phyloP scores from a whole-genome alignment of 2,329 filamentous ascomycete species.

The Trichoderma semiorbis region DNA sequence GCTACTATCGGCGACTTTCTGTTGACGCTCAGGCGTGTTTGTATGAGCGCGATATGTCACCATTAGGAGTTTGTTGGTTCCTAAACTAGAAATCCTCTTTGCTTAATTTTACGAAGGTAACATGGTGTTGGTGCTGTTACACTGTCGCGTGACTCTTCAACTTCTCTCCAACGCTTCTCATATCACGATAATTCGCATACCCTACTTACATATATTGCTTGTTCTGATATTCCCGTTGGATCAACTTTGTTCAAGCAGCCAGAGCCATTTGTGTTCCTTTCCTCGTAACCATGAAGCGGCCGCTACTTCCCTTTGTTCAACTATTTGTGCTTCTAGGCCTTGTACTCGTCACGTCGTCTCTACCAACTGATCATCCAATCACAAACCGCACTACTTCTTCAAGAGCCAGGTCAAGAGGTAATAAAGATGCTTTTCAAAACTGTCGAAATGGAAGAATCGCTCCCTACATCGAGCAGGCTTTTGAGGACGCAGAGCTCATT shows the following conservation, averaged over 20 bases:
- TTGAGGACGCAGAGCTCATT: neutral
- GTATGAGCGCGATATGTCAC: neutral
- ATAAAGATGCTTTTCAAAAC: neutral
- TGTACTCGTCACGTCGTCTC: neutral
- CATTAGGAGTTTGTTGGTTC: neutral
- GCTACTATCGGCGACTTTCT: neutral
- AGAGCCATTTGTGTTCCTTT: neutral
- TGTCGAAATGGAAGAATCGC: neutral
- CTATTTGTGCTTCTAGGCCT: neutral
- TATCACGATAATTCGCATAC: neutral
- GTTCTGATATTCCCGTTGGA: neutral
- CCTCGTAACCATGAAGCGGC: neutral
- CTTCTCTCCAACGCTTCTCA: neutral
- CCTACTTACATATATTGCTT: neutral
- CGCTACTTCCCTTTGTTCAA: neutral
- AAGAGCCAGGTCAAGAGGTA: neutral
- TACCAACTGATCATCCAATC: neutral
- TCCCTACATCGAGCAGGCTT: neutral
- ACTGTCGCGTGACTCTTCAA: neutral
- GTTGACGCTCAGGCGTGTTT: neutral
- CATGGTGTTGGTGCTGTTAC: neutral
- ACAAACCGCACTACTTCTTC: neutral
- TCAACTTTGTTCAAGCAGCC: neutral
- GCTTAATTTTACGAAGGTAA: neutral
- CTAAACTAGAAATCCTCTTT: neutral